Base-by-base conservation (phyloP, 306 rosid species). In the Spatholobus suberectus region DNA sequence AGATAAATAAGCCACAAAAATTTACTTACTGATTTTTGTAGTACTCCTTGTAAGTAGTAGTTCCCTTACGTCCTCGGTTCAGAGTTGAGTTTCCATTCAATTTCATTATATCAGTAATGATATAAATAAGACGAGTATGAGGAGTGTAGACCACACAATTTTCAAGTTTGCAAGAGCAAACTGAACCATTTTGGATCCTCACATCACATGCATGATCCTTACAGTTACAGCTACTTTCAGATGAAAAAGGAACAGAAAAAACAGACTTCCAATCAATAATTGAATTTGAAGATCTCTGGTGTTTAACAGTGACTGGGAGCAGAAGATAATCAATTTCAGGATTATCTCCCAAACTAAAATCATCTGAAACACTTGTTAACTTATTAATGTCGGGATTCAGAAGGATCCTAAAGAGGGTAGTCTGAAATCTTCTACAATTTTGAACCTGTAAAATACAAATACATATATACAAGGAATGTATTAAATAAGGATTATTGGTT, bases 141-240 rank as follows among this genome's bases (percentile, higher is more conserved):
- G 94, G 91, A 38, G 96, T 90, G 80, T 23, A 80, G 15, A 93
- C 91, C 76, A 93, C 41, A 24, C 92, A 89, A 68, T 91, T 93
- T 57, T 29, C 51, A 2, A 93, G 84, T 90, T 82, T 85, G 79
- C 94, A 90, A 34, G 83, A 70, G 85, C 94, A 93, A 73, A 88
- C 84, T 8, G 32, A 40, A 73, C 90, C 96, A 32, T 41, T 70
- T 85, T 71, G 73, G 21, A 93, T 90, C 24, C 47, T 55, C 21
- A 93, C 41, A 3, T 10, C 4, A 44, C 6, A 58, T 51, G 74
- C 73, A 75, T 13, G 49, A 62, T 24, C 76, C 81, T 83, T 55
- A 7, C 73, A 78, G 57, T 67, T 82, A 14, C 73, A 37, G 44
- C 27, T 29, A 52, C 54, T 68, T 74, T 38, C 59, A 18, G 55